Evolutionary conservation across 176 grass and related monocot species (phyloP).

Genomic region (Carex cristatella): DNA sequence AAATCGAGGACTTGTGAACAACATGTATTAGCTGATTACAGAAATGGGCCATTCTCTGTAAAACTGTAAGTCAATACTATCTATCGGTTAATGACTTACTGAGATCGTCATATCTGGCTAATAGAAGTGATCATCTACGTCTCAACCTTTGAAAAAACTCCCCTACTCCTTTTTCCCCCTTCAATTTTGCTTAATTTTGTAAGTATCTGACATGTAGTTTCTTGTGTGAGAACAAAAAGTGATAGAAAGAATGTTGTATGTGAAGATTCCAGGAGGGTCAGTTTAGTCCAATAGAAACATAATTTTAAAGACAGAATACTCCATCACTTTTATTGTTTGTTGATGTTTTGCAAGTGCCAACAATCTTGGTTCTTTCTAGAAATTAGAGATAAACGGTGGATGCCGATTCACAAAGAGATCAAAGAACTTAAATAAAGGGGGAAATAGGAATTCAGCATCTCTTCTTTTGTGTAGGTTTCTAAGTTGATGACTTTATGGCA

Average conservation of each 20-base stretch:
- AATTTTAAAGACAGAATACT: not conserved
- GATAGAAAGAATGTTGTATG: not conserved
- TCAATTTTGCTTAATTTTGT: not conserved
- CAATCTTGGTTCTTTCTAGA: not conserved
- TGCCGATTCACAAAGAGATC: not conserved
- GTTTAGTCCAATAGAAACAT: not conserved
- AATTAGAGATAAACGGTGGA: not conserved
- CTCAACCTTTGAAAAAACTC: not conserved
- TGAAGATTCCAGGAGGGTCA: not conserved
- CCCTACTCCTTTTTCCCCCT: not conserved
- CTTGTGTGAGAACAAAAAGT: not conserved
- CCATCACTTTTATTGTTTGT: not conserved
- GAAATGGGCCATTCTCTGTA: not conserved
- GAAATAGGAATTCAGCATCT: not conserved
- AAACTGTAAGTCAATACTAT: not conserved
- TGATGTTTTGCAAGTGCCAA: not conserved
- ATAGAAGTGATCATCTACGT: not conserved
- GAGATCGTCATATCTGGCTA: not conserved
- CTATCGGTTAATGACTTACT: not conserved
- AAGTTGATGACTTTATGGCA: conserved; percentile 36
- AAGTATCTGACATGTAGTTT: not conserved
- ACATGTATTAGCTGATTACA: not conserved
- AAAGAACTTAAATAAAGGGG: not conserved
- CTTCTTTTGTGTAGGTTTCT: not conserved
- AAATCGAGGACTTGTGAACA: not conserved